Percentiles rank a stretch among this genome's conserved stretches.
These are phyloP conservation scores for Dryadomyces sulphureus DNA, from an alignment of 2,329 filamentous ascomycete genomes.

Conservation along the genomic window DNA sequence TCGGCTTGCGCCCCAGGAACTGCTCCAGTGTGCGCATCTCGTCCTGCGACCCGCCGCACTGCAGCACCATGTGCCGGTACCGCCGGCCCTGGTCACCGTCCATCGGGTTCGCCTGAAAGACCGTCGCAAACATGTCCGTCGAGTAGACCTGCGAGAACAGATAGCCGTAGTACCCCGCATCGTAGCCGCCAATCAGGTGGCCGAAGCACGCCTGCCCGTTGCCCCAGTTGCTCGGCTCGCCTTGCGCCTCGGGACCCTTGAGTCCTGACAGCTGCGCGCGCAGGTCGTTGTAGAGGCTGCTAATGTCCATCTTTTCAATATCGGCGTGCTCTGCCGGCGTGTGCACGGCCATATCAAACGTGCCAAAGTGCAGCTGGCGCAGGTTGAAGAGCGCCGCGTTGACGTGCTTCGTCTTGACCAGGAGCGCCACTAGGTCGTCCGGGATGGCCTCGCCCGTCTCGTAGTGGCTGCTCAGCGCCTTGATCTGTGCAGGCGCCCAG, in stretches of 20 bases:
- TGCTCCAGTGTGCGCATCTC: conserved; percentile 70
- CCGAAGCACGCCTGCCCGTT: conserved; percentile 69
- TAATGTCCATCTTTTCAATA: conserved; percentile 50
- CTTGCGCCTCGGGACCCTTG: conserved; percentile 56
- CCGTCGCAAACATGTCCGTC: conserved; percentile 71
- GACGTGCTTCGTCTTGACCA: conserved; percentile 65
- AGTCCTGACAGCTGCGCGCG: conserved; percentile 57
- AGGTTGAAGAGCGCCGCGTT: conserved; percentile 70
- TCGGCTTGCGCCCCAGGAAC: conserved; percentile 64
- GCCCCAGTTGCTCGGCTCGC: conserved; percentile 51
- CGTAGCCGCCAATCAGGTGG: conserved; percentile 72
- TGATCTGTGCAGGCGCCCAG: conserved; percentile 51
- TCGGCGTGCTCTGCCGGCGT: conserved; percentile 53
- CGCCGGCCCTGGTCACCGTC: conserved; percentile 56
- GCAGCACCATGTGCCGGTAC: conserved; percentile 65
- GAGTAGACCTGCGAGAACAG: conserved; percentile 67
- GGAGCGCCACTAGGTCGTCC: conserved; percentile 56
- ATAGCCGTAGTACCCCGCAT: conserved; percentile 72
- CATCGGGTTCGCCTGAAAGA: conserved; percentile 70
- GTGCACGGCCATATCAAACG: conserved; percentile 75
- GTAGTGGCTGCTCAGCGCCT: conserved; percentile 59
- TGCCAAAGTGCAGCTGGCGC: conserved; percentile 64
- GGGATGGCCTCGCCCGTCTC: conserved; percentile 55
- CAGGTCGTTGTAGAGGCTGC: conserved; percentile 56
- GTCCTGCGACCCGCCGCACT: conserved; percentile 63